Base-by-base conservation (phyloP, 2,329 filamentous ascomycete species). In the Atkinsonella hypoxylon region DNA sequence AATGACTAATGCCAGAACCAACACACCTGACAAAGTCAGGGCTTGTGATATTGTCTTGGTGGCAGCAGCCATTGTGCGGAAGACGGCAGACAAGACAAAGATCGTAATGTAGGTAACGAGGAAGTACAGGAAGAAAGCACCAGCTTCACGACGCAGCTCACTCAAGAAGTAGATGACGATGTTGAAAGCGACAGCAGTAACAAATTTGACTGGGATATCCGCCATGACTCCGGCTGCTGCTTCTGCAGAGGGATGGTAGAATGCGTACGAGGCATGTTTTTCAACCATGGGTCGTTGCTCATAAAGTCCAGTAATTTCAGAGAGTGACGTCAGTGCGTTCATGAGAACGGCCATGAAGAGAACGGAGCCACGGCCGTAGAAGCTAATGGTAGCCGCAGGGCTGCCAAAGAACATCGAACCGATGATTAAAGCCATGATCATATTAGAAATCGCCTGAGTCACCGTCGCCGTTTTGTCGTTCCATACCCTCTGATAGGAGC, bases 101-200 rank as follows among this genome's bases (percentile, higher is more conserved):
- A 81, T 87, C 1, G 77, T 73, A 15, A 81, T 66, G 62, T 85
- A 87, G 0, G 78, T 82, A 56, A 89, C 75, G 17, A 93, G 68
- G 54, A 85, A 76, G 69, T 83, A 93, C 55, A 88, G 73, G 67
- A 93, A 93, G 71, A 90, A 93, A 1, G 79, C 70, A 1, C 75
- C 79, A 0, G 85, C 71, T 47, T 79, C 76, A 30, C 83, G 74
- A 1, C 71, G 64, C 2, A 81, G 65, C 1, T 70, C 71, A 1
- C 73, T 62, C 58, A 82, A 60, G 57, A 82, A 83, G 62, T 83
- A 83, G 2, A 82, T 61, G 13, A 77, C 68, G 3, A 80, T 51
- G 56, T 82, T 78, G 67, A 81, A 82, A 4, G 66, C 57, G 1
- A 69, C 61, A 0, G 73, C 69, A 0, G 70, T 70, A 4, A 69